A percentile compares a stretch with the other conserved stretches of the same genome.
phyloP scores from a whole-genome alignment of 352 stramenopile genomes.

The Blastocystis sp. region DNA sequence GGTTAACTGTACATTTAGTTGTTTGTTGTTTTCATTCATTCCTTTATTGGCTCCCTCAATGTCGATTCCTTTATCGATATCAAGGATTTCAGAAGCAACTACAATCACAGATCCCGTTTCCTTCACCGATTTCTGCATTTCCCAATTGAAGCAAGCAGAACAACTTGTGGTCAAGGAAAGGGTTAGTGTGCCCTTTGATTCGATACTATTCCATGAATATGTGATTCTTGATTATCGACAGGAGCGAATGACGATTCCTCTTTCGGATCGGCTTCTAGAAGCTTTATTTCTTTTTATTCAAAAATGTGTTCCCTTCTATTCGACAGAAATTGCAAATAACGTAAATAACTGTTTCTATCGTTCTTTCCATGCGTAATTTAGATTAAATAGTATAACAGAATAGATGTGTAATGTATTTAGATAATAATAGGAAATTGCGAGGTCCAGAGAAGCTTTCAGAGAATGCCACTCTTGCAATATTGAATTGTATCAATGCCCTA shows the following conservation, averaged over 20 bases:
- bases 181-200: not conserved
- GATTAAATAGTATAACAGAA: not conserved
- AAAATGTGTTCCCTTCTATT: not conserved
- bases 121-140: constrained; percentile 22
- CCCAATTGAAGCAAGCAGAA: not conserved
- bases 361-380: not conserved
- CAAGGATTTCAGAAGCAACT: not conserved
- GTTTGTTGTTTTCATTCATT: constrained; percentile 11
- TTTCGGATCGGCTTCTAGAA: constrained; percentile 20
- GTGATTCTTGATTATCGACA: constrained; percentile 37
- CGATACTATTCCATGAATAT: constrained; percentile 48
- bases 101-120: not conserved
- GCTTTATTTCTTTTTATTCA: not conserved
- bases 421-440: not conserved
- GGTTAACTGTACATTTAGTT: constrained; percentile 30
- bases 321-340: not conserved
- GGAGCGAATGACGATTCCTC: not conserved
- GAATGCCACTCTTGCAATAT: constrained; percentile 30
- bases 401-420: constrained; percentile 46
- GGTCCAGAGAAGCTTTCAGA: constrained; percentile 1
- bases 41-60: not conserved
- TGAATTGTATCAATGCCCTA: not conserved
- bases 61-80: not conserved
- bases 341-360: constrained; percentile 27
- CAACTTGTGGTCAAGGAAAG: not conserved